phyloP scores from a whole-genome alignment of 2,329 filamentous ascomycete species.

The Alternaria sp. region DNA sequence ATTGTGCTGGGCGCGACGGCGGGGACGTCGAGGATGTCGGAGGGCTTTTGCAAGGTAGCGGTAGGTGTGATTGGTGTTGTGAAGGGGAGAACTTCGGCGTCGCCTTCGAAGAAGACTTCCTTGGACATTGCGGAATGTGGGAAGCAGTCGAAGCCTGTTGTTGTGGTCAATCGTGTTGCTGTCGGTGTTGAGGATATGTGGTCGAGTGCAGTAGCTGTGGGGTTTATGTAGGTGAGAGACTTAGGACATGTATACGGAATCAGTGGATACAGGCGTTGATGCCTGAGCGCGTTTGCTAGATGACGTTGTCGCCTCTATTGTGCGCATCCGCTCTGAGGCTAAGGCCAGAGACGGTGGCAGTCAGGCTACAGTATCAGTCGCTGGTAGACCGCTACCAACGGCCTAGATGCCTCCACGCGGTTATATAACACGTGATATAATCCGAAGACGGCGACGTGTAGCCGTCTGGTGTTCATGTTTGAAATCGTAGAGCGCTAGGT shows the following conservation, averaged over 20 bases:
- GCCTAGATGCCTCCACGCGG: neutral
- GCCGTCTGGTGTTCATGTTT: neutral
- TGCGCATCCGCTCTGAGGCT: neutral
- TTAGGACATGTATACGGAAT: neutral
- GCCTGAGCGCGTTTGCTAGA: conserved; percentile 5
- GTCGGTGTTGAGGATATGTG: neutral
- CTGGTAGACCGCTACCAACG: neutral
- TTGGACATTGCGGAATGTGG: conserved; percentile 17
- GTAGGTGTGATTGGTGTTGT: neutral
- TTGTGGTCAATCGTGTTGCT: neutral
- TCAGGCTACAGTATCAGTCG: neutral
- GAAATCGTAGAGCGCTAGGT: neutral
- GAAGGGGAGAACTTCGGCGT: neutral
- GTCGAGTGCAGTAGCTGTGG: neutral
- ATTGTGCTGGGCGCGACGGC: conserved; percentile 16
- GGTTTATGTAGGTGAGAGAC: neutral
- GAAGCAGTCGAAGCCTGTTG: neutral
- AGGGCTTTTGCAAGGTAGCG: conserved; percentile 12
- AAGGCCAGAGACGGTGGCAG: too few species aligned
- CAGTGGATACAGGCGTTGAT: neutral
- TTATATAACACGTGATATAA: neutral
- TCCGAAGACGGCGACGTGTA: neutral
- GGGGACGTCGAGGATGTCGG: conserved; percentile 23
- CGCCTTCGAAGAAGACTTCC: conserved; percentile 16
- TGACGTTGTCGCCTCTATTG: neutral